Percentiles rank a stretch among this genome's conserved stretches.
phyloP scores from a whole-genome alignment of 2,329 filamentous ascomycete species.

The Acephala macrosclerotiorum region DNA sequence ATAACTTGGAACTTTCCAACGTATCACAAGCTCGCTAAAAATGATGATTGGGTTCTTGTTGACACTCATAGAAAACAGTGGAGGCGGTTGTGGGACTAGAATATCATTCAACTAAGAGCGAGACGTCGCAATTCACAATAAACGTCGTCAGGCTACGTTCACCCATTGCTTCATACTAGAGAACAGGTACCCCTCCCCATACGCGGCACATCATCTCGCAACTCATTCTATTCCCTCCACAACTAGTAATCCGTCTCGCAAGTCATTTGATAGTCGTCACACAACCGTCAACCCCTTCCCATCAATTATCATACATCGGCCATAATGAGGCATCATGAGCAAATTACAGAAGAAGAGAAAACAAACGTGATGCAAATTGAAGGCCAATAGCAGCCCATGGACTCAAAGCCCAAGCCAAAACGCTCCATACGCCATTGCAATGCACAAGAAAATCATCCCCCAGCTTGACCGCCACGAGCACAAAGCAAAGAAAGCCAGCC shows the following conservation, averaged over 20 bases:
- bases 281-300: background rate
- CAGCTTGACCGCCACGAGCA: background rate
- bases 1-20: too few species aligned
- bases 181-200: background rate
- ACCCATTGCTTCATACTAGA: background rate
- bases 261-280: background rate
- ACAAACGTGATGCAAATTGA: background rate
- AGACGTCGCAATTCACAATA: background rate
- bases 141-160: background rate
- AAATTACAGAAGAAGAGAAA: background rate
- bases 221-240: background rate
- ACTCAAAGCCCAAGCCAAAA: background rate
- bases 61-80: too few species aligned
- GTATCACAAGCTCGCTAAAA: too few species aligned
- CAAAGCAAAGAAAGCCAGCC: background rate
- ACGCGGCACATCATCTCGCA: background rate
- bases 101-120: too few species aligned
- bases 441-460: background rate
- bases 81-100: too few species aligned
- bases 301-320: background rate
- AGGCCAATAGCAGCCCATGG: background rate
- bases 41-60: too few species aligned
- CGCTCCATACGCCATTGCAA: slow-evolving; percentile 8
- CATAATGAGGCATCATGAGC: background rate
- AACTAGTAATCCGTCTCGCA: background rate